Evolutionary conservation across 2,329 filamentous ascomycete species (phyloP).

Genomic region (Harringtonia lauricola): DNA sequence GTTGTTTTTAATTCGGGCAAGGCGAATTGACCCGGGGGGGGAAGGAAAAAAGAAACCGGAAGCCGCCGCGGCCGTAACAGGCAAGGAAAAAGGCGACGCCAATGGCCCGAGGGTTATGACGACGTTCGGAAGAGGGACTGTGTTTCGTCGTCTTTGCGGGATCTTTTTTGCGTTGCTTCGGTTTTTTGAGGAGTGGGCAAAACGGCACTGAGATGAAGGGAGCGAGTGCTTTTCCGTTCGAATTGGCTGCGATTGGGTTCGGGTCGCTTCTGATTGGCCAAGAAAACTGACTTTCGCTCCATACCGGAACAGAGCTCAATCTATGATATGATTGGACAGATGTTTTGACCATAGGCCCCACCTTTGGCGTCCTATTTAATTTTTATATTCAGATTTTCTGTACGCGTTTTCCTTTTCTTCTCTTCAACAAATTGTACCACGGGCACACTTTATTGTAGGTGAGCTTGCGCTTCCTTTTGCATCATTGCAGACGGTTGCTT

Average conservation of each 20-base stretch:
- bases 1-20: conserved; percentile 6
- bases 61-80: conserved; percentile 3
- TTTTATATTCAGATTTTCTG: conserved; percentile 11
- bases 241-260: conserved; percentile 13
- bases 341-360: too few species aligned
- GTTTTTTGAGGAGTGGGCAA: conserved; percentile 11
- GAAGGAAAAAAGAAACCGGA: conserved; percentile 6
- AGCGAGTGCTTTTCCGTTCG: conserved; percentile 12
- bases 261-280: conserved; percentile 9
- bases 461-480: conserved; percentile 41
- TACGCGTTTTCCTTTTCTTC: conserved; percentile 28
- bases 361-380: not conserved
- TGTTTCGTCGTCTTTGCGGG: not conserved
- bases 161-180: conserved; percentile 4
- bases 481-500: conserved; percentile 25
- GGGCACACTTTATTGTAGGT: conserved; percentile 64
- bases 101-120: not conserved
- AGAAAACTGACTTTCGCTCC: not conserved
- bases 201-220: conserved; percentile 10
- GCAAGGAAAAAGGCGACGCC: not conserved
- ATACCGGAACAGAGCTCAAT: conserved; percentile 9
- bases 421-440: conserved; percentile 46
- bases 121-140: not conserved
- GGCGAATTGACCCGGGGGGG: conserved; percentile 14
- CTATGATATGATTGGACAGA: conserved; percentile 9